Evolutionary conservation across 345 rosid species (phyloP).

Genomic region (Brassica rapa): DNA sequence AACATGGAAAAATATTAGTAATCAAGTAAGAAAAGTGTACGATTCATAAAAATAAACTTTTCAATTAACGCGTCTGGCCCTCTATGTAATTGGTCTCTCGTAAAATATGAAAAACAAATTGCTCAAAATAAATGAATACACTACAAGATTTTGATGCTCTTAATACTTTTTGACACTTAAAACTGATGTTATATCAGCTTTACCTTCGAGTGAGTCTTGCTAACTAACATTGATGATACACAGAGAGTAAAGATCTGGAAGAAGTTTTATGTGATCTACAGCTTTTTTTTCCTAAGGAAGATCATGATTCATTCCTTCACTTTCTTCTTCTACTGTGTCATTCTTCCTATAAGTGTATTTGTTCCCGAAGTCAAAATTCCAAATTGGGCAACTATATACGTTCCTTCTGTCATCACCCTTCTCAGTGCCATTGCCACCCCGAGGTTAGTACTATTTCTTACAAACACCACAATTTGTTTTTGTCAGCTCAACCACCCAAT

Average conservation of each 20-base stretch:
- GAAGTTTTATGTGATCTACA: slow-evolving; percentile 37
- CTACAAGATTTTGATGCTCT: neutral
- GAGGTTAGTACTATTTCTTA: slow-evolving; percentile 15
- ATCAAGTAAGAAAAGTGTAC: neutral
- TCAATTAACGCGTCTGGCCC: neutral
- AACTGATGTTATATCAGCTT: neutral
- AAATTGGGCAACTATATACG: slow-evolving; percentile 21
- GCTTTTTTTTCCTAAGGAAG: slow-evolving; percentile 34
- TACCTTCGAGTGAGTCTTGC: neutral
- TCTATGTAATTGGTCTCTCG: neutral
- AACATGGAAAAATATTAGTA: too few relatives aligned
- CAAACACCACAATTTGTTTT: neutral
- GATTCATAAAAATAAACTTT: neutral
- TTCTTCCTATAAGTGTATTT: slow-evolving; percentile 32
- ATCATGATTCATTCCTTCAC: slow-evolving; percentile 31
- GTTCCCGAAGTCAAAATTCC: slow-evolving; percentile 30
- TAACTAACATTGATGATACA: neutral
- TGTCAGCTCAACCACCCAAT: neutral
- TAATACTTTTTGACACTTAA: neutral
- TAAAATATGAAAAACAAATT: neutral
- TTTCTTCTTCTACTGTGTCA: slow-evolving; percentile 33
- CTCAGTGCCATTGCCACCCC: slow-evolving; percentile 18
- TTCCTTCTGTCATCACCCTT: slow-evolving; percentile 27
- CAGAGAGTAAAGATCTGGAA: slow-evolving; percentile 33
- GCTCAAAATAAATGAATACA: too few relatives aligned